These are phyloP conservation scores for Xylaria hypoxylon DNA, from an alignment of 2,329 filamentous ascomycete genomes.

Conservation along the genomic window DNA sequence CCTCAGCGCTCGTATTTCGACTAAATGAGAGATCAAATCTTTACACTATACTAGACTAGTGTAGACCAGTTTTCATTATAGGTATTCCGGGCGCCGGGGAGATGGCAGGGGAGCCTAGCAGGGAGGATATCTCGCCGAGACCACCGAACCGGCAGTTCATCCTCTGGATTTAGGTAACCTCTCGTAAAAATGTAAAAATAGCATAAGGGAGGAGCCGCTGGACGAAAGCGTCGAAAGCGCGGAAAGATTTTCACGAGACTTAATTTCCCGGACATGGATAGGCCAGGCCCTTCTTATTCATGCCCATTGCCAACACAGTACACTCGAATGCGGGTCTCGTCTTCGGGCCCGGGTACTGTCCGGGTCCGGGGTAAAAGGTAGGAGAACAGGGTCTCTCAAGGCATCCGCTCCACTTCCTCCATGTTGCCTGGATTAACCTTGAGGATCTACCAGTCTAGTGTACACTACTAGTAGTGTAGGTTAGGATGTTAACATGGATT, in stretches of 20 bases:
- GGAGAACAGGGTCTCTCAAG: conserved; percentile 9
- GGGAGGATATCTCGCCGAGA: conserved; percentile 25
- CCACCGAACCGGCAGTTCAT: conserved; percentile 22
- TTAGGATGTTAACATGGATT: neutral
- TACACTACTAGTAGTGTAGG: no score
- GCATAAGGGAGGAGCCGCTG: neutral
- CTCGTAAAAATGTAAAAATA: neutral
- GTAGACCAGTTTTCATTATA: neutral
- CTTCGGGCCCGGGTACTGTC: conserved; percentile 18
- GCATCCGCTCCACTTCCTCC: conserved; percentile 22
- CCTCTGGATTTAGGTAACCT: neutral
- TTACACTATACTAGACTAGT: no score
- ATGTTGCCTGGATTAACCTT: conserved; percentile 7
- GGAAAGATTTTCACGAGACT: conserved; percentile 12
- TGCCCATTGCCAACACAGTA: no score
- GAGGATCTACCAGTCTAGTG: no score
- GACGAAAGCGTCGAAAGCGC: conserved; percentile 16
- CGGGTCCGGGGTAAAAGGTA: conserved; percentile 20
- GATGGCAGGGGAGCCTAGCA: conserved; percentile 22
- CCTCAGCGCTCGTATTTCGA: conserved; percentile 9
- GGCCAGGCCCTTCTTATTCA: neutral
- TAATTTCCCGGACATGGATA: conserved; percentile 36
- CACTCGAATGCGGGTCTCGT: conserved; percentile 14
- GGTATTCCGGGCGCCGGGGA: neutral
- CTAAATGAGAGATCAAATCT: conserved; percentile 1